A percentile compares a stretch with the other conserved stretches of the same genome.
phyloP scores from a whole-genome alignment of 768 basidiomycete genomes.

The Obba rivulosa region DNA sequence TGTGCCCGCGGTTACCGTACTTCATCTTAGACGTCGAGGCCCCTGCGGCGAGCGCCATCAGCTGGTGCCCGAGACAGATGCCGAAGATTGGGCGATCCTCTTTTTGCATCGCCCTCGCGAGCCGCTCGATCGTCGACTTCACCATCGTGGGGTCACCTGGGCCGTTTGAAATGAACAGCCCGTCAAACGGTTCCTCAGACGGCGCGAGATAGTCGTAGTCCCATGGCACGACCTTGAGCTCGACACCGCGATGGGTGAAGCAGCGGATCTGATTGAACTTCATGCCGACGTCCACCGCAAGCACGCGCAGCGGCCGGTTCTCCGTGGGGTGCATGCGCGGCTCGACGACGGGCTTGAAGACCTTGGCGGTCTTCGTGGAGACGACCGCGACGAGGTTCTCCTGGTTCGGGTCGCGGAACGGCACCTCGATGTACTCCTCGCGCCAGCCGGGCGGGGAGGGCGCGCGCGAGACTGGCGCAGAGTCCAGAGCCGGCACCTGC shows the following conservation, averaged over 20 bases:
- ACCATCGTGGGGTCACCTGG: conserved; percentile 94
- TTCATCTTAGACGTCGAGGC: conserved; percentile 98
- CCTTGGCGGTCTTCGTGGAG: conserved; percentile 60
- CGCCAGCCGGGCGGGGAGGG: conserved; percentile 69
- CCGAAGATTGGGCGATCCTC: conserved; percentile 90
- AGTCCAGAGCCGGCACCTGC: conserved; percentile 30
- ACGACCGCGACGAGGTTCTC: conserved; percentile 90
- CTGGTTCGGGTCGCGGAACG: conserved; percentile 84
- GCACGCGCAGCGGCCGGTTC: conserved; percentile 64
- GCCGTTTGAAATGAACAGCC: conserved; percentile 95
- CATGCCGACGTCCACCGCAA: conserved; percentile 98
- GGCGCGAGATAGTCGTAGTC: conserved; percentile 77
- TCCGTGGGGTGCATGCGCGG: conserved; percentile 72
- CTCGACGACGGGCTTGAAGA: conserved; percentile 58
- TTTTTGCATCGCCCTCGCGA: conserved; percentile 63
- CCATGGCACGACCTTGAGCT: conserved; percentile 98
- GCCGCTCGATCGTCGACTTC: conserved; percentile 59
- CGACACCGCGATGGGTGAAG: conserved; percentile 86
- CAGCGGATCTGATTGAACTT: conserved; percentile 99
- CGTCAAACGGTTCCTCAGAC: conserved; percentile 84
- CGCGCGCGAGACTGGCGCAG: conserved; percentile 37
- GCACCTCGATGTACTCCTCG: conserved; percentile 75
- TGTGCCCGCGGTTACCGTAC: conserved; percentile 98
- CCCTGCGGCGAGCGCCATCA: conserved; percentile 91
- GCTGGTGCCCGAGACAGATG: conserved; percentile 97